Conservation (phyloP, 1,284 basidiomycete genomes). For the Cryptococcus floricola region DNA sequence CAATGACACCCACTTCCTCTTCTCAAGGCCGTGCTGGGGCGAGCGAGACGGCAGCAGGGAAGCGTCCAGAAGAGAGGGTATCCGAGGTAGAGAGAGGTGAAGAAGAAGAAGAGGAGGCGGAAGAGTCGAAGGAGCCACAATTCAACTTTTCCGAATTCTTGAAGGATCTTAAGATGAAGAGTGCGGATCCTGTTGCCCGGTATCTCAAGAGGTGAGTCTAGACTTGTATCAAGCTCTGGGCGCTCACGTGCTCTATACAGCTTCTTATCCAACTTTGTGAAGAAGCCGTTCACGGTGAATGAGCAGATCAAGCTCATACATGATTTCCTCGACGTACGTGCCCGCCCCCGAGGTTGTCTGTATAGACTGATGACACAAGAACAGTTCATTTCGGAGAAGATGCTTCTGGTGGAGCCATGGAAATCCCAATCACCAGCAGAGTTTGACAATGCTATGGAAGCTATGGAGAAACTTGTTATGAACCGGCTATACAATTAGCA, state of each 20-base stretch:
- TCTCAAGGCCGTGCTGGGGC: background rate
- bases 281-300: slow-evolving; percentile 77
- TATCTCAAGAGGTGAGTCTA: slow-evolving; percentile 73
- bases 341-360: background rate
- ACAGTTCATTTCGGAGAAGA: slow-evolving; percentile 81
- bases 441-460: slow-evolving; percentile 95
- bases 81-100: background rate
- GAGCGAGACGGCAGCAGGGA: background rate
- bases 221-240: background rate
- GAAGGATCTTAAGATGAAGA: slow-evolving; percentile 80
- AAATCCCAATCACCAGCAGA: slow-evolving; percentile 69
- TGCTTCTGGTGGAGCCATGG: slow-evolving; percentile 81
- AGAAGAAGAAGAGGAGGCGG: background rate
- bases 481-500: slow-evolving; percentile 92
- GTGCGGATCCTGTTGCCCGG: slow-evolving; percentile 82
- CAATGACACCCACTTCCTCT: slow-evolving; percentile 1
- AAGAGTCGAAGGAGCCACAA: slow-evolving; percentile 19
- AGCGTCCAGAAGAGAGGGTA: background rate
- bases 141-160: slow-evolving; percentile 61
- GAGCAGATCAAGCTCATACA: slow-evolving; percentile 92
- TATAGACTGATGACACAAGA: slow-evolving; percentile 1
- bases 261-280: slow-evolving; percentile 85
- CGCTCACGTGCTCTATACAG: slow-evolving; percentile 48
- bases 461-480: slow-evolving; percentile 99
- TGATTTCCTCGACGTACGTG: slow-evolving; percentile 76